phyloP scores from a whole-genome alignment of 306 rosid genomes.

The Medicago truncatula region DNA sequence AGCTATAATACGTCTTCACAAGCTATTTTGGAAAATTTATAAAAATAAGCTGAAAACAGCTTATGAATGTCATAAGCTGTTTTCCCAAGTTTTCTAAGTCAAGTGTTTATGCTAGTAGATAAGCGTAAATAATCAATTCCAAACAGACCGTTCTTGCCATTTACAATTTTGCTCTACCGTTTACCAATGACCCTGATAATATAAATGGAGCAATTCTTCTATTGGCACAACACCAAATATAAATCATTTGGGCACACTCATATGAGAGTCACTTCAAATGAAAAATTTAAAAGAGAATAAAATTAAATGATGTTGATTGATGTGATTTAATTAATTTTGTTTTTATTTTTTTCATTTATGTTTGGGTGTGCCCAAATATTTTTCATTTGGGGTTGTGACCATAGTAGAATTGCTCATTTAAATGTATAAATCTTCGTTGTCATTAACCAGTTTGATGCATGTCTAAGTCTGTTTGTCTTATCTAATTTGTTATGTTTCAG shows the following conservation, averaged over 20 bases:
- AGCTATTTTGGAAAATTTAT: background rate
- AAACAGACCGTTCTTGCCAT: background rate
- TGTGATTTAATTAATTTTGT: no score
- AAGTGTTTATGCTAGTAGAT: background rate
- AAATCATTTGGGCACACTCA: no score
- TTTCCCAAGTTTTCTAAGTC: background rate
- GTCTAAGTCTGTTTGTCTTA: background rate
- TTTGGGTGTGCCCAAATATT: no score
- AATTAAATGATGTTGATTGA: no score
- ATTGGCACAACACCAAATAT: no score
- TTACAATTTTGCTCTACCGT: background rate
- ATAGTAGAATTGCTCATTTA: no score
- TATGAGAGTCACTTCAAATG: no score
- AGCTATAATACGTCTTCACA: background rate
- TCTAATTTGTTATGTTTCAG: constrained; percentile 34
- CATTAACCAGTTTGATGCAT: background rate
- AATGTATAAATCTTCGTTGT: background rate
- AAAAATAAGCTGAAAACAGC: background rate
- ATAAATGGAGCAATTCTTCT: no score
- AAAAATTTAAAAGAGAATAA: no score
- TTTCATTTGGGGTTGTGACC: no score
- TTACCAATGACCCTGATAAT: background rate
- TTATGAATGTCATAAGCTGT: background rate
- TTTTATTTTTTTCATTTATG: no score
- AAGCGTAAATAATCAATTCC: no score